Conservation (phyloP, 495 filamentous ascomycete genomes). For the Penicillium silybi region DNA sequence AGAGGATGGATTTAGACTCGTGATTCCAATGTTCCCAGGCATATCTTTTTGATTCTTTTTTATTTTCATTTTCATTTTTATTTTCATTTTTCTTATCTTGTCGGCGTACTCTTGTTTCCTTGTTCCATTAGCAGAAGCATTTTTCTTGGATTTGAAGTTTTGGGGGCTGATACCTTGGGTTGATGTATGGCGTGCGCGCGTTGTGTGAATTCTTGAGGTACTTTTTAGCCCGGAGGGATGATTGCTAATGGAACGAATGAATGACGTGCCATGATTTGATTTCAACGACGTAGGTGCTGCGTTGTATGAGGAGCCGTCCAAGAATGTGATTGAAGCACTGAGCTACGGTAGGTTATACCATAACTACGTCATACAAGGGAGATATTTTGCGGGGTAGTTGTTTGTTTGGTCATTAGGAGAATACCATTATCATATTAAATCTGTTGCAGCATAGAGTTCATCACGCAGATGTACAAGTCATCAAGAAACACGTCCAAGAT, state of each 20-base stretch:
- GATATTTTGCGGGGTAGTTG: not conserved
- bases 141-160: not conserved
- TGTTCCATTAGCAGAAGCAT: not conserved
- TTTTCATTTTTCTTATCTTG: not conserved
- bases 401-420: not conserved
- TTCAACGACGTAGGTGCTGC: slow-evolving; percentile 45
- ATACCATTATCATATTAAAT: slow-evolving; percentile 5
- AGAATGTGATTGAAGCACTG: slow-evolving; percentile 52
- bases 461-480: not conserved
- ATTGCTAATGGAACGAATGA: slow-evolving; percentile 16
- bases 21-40: no score
- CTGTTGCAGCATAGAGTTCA: not conserved
- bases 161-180: not conserved
- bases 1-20: slow-evolving; percentile 16
- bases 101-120: not conserved
- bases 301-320: slow-evolving; percentile 53
- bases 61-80: not conserved
- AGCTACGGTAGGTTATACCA: slow-evolving; percentile 37
- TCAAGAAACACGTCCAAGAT: not conserved
- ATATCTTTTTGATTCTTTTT: no score
- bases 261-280: slow-evolving; percentile 44
- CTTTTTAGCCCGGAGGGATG: no score
- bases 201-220: not conserved
- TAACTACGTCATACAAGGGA: not conserved
- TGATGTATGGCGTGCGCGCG: not conserved